These are phyloP conservation scores for Rhizophagus prolifer DNA, from an alignment of 192 early-diverging fungal genomes.

Conservation along the genomic window DNA sequence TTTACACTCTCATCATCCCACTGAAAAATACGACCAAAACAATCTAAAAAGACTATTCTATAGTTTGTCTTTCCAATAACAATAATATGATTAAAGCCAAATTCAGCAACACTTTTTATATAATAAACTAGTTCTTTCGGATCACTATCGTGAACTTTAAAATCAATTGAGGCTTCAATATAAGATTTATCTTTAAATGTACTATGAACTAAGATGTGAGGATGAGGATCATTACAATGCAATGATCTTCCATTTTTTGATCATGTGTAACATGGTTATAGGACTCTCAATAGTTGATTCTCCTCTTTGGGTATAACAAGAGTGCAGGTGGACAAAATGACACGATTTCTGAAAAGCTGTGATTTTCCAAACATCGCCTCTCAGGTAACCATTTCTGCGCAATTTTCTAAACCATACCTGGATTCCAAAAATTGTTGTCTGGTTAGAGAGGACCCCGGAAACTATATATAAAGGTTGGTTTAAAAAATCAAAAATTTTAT, in stretches of 20 bases:
- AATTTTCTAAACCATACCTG: conserved; percentile 16
- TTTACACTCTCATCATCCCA: background rate
- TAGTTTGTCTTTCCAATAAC: conserved; percentile 2
- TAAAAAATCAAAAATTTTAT: no score
- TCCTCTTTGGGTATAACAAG: no score
- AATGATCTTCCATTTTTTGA: background rate
- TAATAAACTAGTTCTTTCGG: conserved; percentile 20
- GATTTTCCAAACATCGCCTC: conserved; percentile 5
- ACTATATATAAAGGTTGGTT: no score
- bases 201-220: conserved; percentile 25
- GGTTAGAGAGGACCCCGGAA: no score
- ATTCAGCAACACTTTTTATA: conserved; percentile 16
- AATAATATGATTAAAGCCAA: conserved; percentile 26
- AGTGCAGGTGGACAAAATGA: background rate
- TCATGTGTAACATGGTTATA: background rate
- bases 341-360: background rate
- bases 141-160: background rate
- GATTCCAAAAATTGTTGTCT: conserved; percentile 9
- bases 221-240: background rate
- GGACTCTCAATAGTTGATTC: background rate
- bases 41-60: no score
- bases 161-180: conserved; percentile 20
- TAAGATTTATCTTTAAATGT: conserved; percentile 7
- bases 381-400: conserved; percentile 11
- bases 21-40: no score